Evolutionary conservation across 805 yeast genomes (phyloP), one percentile per base, ranked within the genome.

Genomic region (Nakazawaea ishiwadae): DNA sequence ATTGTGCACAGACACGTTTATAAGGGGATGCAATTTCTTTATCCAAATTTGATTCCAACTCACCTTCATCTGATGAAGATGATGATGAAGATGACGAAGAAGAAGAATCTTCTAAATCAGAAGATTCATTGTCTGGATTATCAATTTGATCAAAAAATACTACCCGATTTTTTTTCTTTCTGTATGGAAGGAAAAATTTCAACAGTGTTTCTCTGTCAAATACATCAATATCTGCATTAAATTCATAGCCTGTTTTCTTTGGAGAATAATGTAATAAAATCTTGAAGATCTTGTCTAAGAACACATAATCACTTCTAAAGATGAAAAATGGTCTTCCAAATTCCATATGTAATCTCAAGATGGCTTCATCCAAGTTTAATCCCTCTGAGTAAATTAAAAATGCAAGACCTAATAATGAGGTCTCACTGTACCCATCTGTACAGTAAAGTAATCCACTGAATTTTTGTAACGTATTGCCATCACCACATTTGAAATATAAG

Each of bases 391-490:
- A 91, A 44, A 91, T 83, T 44, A 84, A 50, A 51, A 75, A 90
- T 42, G 89, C 75, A 27, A 87, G 63, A 0, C 78, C 75, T 30
- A 90, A 60, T n/a, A 91, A 68, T 4, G 96, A 79, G 39, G 90
- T 83, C 55, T 89, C 96, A 0, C 96, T 87, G 59, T 90, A 91
- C 0, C 98, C 98, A 61, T 91, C 96, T 2, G 85, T 75, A 54
- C 96, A 88, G 55, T 79, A 82, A 8, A 90, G 65, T 45, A 90
- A 67, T 0, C 79, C 64, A 3, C 77, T 71, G 38, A 66, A 59
- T 3, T 48, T 47, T 15, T 54, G 47, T 10, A n/a, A n/a, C n/a
- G 19, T 27, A 3, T 19, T 26, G 2, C n/a, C 32, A 31, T 50
- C 33, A 43, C 51, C 8, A 36, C 69, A 63, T 26, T 59, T 64